Percentiles rank a stretch among this genome's conserved stretches.
phyloP scores from a whole-genome alignment of 1,284 basidiomycete genomes.

The Neonothopanus nambi region DNA sequence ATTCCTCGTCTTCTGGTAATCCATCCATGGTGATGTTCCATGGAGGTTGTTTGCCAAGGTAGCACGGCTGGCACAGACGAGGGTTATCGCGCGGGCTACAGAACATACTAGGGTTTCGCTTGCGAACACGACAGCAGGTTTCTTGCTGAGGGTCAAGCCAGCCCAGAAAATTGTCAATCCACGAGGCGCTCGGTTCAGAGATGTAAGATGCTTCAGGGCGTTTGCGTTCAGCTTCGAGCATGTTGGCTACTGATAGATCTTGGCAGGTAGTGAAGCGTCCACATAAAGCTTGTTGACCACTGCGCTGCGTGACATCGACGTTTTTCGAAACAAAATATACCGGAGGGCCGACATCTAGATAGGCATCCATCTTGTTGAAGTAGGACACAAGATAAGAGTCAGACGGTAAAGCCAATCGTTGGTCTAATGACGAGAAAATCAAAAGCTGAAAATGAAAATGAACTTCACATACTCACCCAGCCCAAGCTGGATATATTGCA shows the following conservation, averaged over 20 bases:
- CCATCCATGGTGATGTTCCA: constrained; percentile 98
- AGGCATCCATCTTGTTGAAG: constrained; percentile 87
- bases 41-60: constrained; percentile 67
- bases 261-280: constrained; percentile 94
- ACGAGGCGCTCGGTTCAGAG: constrained; percentile 86
- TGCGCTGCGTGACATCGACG: constrained; percentile 63
- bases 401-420: constrained; percentile 88
- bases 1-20: constrained; percentile 84
- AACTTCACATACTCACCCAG: constrained; percentile 58
- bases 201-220: constrained; percentile 77
- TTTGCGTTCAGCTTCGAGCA: constrained; percentile 90
- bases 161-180: constrained; percentile 93
- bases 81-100: constrained; percentile 74
- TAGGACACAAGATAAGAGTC: constrained; percentile 91
- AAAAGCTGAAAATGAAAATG: constrained; percentile 3
- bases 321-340: constrained; percentile 89
- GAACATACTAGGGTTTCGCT: constrained; percentile 72
- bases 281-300: constrained; percentile 83
- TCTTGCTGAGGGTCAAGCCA: constrained; percentile 93
- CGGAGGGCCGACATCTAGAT: constrained; percentile 92
- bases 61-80: constrained; percentile 82
- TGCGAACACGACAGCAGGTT: constrained; percentile 89
- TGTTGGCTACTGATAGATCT: constrained; percentile 82
- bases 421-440: constrained; percentile 56
- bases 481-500: constrained; percentile 89